A percentile compares a stretch with the other conserved stretches of the same genome.
Evolutionary conservation across 345 rosid genomes (phyloP).

Genomic region (Aegle marmelos): DNA sequence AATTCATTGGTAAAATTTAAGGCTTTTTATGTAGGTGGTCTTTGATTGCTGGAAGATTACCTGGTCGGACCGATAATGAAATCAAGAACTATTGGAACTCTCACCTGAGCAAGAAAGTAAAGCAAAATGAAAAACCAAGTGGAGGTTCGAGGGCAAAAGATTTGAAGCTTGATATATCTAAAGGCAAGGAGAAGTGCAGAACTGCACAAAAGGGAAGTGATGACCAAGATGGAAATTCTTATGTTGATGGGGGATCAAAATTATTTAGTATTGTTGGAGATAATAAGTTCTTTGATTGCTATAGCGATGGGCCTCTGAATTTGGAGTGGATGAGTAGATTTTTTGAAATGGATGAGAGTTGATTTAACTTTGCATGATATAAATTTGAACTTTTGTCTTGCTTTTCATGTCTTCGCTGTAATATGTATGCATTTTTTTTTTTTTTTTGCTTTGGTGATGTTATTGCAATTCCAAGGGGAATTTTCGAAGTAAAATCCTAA

Average conservation of each 20-base stretch:
- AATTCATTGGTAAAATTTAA: not conserved
- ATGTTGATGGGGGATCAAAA: constrained; percentile 4
- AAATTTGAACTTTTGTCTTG: not conserved
- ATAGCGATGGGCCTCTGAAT: constrained; percentile 28
- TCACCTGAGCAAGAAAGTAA: constrained; percentile 45
- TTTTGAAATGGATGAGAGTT: constrained; percentile 32
- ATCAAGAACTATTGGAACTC: constrained; percentile 58
- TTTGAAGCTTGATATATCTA: not conserved
- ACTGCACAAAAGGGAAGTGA: not conserved
- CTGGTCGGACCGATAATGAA: constrained; percentile 53
- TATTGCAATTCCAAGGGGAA: not conserved
- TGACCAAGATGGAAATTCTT: not conserved
- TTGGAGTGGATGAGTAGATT: constrained; percentile 46
- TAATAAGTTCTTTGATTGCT: constrained; percentile 19
- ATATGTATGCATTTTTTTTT: not conserved
- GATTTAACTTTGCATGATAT: constrained; percentile 16
- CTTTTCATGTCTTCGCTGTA: not conserved
- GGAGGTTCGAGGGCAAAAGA: constrained; percentile 4
- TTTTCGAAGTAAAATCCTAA: not conserved
- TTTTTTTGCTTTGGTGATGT: too few relatives aligned
- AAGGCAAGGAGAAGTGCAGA: not conserved
- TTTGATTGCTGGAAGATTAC: constrained; percentile 55
- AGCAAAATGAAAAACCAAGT: constrained; percentile 24
- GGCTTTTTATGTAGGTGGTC: constrained; percentile 39
- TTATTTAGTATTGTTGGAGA: constrained; percentile 11